A percentile compares a stretch with the other conserved stretches of the same genome.
Evolutionary conservation across 495 filamentous ascomycete species (phyloP).

Genomic region (Neurospora sp.): DNA sequence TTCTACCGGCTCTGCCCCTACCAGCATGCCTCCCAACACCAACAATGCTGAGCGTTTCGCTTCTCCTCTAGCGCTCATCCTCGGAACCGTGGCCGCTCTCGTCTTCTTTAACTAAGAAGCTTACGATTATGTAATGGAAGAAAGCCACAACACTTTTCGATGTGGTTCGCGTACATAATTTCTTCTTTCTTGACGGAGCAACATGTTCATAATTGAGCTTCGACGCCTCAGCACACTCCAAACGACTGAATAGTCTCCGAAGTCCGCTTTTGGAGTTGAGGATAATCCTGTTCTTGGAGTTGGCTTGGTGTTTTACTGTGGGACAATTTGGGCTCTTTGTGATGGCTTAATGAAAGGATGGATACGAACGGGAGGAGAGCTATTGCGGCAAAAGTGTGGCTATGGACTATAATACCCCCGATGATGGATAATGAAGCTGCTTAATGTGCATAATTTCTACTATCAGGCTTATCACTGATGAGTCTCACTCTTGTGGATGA

Average conservation of each 20-base stretch:
- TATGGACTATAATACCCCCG: not conserved
- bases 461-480: not conserved
- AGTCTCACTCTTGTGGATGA: not conserved
- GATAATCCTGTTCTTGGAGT: not conserved
- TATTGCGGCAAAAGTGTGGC: not conserved
- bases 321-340: not conserved
- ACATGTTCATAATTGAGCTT: not conserved
- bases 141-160: not conserved
- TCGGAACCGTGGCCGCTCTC: conserved; percentile 24
- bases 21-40: conserved; percentile 10
- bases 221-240: not conserved
- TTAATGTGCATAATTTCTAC: not conserved
- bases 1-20: conserved; percentile 1
- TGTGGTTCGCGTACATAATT: not conserved
- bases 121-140: not conserved
- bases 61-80: conserved; percentile 26
- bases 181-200: not conserved
- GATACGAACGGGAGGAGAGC: not conserved
- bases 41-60: conserved; percentile 24
- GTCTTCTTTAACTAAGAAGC: conserved; percentile 28
- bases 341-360: not conserved
- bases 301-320: not conserved
- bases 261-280: not conserved
- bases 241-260: not conserved
- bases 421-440: not conserved